A percentile compares a stretch with the other conserved stretches of the same genome.
These are phyloP conservation scores for Pochonia chlamydosporia DNA, from an alignment of 2,329 filamentous ascomycete genomes.

Conservation along the genomic window DNA sequence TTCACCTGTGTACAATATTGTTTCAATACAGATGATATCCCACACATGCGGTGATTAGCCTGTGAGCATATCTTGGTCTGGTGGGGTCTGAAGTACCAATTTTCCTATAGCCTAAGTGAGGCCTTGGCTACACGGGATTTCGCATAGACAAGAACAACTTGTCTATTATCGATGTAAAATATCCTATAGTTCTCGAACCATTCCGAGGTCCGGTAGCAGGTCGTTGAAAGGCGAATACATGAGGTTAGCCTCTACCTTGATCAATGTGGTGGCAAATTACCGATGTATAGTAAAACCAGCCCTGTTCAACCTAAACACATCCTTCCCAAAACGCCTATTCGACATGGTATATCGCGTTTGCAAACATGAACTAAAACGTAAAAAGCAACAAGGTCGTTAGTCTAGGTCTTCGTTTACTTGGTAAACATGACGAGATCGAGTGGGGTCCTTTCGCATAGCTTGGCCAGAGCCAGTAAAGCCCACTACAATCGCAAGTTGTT, in stretches of 20 bases:
- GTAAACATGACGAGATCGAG: conserved; percentile 78
- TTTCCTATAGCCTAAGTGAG: neutral
- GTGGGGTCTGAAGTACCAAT: conserved; percentile 6
- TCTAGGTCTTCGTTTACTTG: conserved; percentile 70
- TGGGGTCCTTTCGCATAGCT: conserved; percentile 87
- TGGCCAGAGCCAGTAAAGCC: conserved; percentile 95
- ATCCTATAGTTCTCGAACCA: conserved; percentile 9
- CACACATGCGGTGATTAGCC: conserved; percentile 2
- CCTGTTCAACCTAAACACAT: conserved; percentile 15
- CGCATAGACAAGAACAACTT: neutral
- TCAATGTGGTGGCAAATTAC: conserved; percentile 27
- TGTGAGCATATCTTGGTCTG: neutral
- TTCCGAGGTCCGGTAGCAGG: conserved; percentile 6
- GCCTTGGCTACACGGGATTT: neutral
- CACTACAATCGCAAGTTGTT: conserved; percentile 49
- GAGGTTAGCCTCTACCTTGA: conserved; percentile 38
- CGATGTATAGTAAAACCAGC: conserved; percentile 24
- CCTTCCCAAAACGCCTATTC: conserved; percentile 14
- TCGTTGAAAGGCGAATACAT: conserved; percentile 4
- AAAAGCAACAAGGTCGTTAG: conserved; percentile 31
- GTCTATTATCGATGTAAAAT: neutral
- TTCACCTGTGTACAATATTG: neutral
- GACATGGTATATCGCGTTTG: conserved; percentile 3
- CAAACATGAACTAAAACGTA: neutral
- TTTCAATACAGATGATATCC: conserved; percentile 1